Base-by-base conservation (phyloP, 805 yeast genomes). In the Monosporozyma aerobia region DNA sequence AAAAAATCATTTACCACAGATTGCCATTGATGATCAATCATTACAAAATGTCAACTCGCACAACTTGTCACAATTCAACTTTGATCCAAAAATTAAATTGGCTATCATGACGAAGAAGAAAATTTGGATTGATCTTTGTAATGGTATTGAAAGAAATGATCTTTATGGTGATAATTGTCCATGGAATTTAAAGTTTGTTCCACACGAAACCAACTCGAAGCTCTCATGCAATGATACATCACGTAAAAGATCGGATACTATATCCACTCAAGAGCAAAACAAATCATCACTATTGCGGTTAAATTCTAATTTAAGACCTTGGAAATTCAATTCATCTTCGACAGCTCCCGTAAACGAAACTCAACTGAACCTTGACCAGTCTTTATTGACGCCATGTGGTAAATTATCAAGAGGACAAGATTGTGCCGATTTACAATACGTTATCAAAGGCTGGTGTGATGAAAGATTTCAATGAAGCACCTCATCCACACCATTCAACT, bases 371-470 rank as follows among this genome's bases (percentile, higher is more conserved):
- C 19, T n/a, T 9, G 33, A 35, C 25, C 50, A 19, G 25, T 37
- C 16, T 0, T 25, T 37, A 51, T 50, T 33, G 56, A 52, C 59
- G 37, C 71, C 71, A 2, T 65, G 67, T 47, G 71, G 71, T 2
- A 57, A 54, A 33, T 49, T 67, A 19, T 50, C 51, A 19, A 53
- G 60, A 13, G 63, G 64, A 3, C 53, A 56, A 32, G 37, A 32
- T 35, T 51, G 23, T 52, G 48, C 25, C 6, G 63, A 60, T 41
- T 44, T 63, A 3, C 71, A 67, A 48, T 67, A 67, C 55, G 68
- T 67, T 39, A 68, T 67, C 3, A 65, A 67, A 43, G 71, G 71
- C 10, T 67, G 70, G 69, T 64, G 67, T 44, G 70, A 67, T 48
- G 51, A 52, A 39, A 53, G 71, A 10, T 66, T 66, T 50, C 45